Base-by-base conservation (phyloP, 345 rosid genomes). In the Kernera saxatilis region DNA sequence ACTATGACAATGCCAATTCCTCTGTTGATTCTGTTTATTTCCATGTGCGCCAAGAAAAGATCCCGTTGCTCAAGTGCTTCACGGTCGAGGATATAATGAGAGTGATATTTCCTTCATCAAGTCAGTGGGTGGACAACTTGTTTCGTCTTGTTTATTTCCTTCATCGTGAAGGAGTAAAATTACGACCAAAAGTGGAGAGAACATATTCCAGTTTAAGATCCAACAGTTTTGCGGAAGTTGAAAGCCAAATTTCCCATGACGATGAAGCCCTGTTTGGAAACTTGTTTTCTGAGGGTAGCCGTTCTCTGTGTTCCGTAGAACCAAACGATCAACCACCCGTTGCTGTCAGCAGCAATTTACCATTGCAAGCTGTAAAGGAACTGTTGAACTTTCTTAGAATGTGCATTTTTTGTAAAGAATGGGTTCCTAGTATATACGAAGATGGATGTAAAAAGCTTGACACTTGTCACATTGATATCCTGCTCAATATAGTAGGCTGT, bases 241-340 rank as follows among this genome's bases (percentile, higher is more conserved):
- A 91, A 71, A 89, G 77, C 78, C 83, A 86, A 32, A 79, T 80
- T 77, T 86, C 87, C 65, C 99, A 87, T 81, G 99, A 94, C 18
- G 99, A 94, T 67, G 99, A 94, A 67, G 97, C 96, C 27, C 86
- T 94, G 66, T 94, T 94, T 69, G 99, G 99, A 11, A 89, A 91
- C 71, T 91, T 94, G 71, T 94, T 94, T 82, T 88, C 85, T 54
- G 99, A 94, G 80, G 88, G 88, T 58, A 60, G 86, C 71, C 88
- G 98, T 44, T 84, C 92, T 2, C 75, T 85, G 46, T 89, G 94
- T 69, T 85, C 96, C 30, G 23, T 74, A 11, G 97, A 93, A 77
- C 86, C 82, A 66, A 83, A 43, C 73, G 98, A 94, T 59, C 97
- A 88, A 66, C 81, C 86, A 36, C 72, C 86, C 15, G 87, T 57